These are phyloP conservation scores for Pilaira anomala DNA, from an alignment of 192 early-diverging fungal genomes.

Conservation along the genomic window DNA sequence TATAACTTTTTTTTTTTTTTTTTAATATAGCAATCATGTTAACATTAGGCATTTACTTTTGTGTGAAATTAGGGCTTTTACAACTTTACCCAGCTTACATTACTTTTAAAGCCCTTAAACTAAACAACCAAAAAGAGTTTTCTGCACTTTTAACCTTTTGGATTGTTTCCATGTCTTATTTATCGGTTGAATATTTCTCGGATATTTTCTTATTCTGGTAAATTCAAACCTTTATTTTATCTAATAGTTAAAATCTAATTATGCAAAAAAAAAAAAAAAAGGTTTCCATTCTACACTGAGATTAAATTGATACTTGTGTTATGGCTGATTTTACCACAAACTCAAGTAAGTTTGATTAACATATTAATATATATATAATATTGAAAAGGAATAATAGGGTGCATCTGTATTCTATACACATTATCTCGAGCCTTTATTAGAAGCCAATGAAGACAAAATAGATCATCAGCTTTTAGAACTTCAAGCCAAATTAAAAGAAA, in stretches of 20 bases:
- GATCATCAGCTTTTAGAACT: slow-evolving; percentile 24
- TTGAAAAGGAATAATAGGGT: slow-evolving; percentile 15
- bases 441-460: slow-evolving; percentile 24
- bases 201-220: slow-evolving; percentile 40
- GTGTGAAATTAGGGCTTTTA: slow-evolving; percentile 28
- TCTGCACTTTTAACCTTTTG: slow-evolving; percentile 34
- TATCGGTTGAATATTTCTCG: slow-evolving; percentile 29
- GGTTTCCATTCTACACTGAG: slow-evolving; percentile 36
- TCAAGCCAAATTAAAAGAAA: slow-evolving; percentile 18
- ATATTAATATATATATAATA: background rate
- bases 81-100: slow-evolving; percentile 39
- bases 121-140: slow-evolving; percentile 23
- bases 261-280: background rate
- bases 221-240: background rate
- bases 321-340: slow-evolving; percentile 37
- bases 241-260: background rate
- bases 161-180: slow-evolving; percentile 29
- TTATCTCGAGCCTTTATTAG: slow-evolving; percentile 26
- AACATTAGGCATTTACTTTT: slow-evolving; percentile 23
- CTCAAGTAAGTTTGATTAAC: slow-evolving; percentile 17
- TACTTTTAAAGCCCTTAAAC: slow-evolving; percentile 35
- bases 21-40: slow-evolving; percentile 13
- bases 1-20: no score
- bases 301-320: slow-evolving; percentile 26
- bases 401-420: slow-evolving; percentile 19